Conservation (phyloP, 2,329 filamentous ascomycete genomes). For the Tetracladium maxilliforme region DNA sequence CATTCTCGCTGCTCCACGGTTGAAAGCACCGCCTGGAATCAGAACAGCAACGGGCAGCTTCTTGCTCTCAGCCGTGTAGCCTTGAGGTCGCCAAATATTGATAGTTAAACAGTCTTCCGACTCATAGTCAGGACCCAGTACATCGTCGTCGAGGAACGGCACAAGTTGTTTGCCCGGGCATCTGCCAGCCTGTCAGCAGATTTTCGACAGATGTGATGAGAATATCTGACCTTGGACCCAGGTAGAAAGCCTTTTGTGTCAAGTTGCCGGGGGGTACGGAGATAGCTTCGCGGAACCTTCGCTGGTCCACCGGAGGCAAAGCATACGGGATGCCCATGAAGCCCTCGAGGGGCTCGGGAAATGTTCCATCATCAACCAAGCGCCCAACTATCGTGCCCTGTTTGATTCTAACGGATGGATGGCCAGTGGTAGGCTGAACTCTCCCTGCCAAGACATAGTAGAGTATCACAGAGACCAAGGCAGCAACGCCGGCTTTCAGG, state of each 20-base stretch:
- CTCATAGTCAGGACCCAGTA: conserved; percentile 24
- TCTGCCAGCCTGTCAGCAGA: conserved; percentile 20
- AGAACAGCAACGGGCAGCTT: conserved; percentile 30
- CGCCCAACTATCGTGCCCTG: no score
- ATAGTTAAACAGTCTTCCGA: conserved; percentile 32
- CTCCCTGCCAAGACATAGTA: no score
- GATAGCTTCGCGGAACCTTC: no score
- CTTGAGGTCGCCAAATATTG: conserved; percentile 17
- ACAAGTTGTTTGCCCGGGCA: conserved; percentile 22
- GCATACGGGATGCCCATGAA: conserved; percentile 5
- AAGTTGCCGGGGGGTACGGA: no score
- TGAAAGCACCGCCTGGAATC: conserved; percentile 44
- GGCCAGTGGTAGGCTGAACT: no score
- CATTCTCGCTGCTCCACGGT: conserved; percentile 28
- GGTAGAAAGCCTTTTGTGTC: no score
- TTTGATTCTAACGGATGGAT: no score
- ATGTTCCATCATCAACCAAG: no score
- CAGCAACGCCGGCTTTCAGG: no score
- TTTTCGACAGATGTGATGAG: conserved; percentile 18
- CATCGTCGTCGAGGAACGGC: conserved; percentile 18
- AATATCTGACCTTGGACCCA: no score
- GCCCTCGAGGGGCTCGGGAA: no score
- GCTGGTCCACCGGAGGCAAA: conserved; percentile 3
- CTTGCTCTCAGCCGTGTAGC: conserved; percentile 14
- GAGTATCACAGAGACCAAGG: no score